These are phyloP conservation scores for Kwoniella sp. DNA, from an alignment of 768 basidiomycete species.

Conservation along the genomic window DNA sequence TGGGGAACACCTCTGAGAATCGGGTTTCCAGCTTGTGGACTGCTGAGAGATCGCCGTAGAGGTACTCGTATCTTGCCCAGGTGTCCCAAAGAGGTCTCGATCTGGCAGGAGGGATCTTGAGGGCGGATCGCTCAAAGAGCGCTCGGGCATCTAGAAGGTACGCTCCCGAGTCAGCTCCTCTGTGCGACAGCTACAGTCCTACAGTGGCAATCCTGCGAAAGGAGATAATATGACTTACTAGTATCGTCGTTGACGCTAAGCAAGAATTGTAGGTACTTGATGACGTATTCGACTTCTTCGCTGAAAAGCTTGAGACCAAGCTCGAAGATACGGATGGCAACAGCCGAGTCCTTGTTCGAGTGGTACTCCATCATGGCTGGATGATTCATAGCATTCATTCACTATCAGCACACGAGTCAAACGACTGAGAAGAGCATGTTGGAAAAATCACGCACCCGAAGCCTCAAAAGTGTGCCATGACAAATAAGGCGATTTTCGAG, in stretches of 20 bases:
- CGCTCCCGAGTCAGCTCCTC: too few species aligned
- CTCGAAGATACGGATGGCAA: conserved; percentile 91
- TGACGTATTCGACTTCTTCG: conserved; percentile 79
- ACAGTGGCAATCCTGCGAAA: conserved; percentile 2
- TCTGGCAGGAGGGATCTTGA: conserved; percentile 73
- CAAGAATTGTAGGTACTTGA: conserved; percentile 87
- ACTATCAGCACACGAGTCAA: conserved; percentile 12
- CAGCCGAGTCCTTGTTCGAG: conserved; percentile 71
- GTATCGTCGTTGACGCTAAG: conserved; percentile 93
- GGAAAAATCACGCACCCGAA: conserved; percentile 66
- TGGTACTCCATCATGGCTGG: conserved; percentile 94
- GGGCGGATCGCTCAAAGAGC: conserved; percentile 85
- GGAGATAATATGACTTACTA: conserved; percentile 64
- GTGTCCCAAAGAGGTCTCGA: conserved; percentile 90
- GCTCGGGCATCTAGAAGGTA: conserved; percentile 79
- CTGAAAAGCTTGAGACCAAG: conserved; percentile 82
- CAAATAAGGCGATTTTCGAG: conserved; percentile 63
- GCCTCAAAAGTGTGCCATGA: conserved; percentile 94
- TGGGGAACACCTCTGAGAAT: conserved; percentile 82
- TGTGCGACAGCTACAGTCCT: background rate
- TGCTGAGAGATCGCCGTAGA: conserved; percentile 87
- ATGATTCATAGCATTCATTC: background rate
- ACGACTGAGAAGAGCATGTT: conserved; percentile 27
- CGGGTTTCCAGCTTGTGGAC: conserved; percentile 86
- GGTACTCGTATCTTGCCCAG: conserved; percentile 94